Base-by-base conservation (phyloP, 1,284 basidiomycete species). In the Neotropicomus parvogracilis region DNA sequence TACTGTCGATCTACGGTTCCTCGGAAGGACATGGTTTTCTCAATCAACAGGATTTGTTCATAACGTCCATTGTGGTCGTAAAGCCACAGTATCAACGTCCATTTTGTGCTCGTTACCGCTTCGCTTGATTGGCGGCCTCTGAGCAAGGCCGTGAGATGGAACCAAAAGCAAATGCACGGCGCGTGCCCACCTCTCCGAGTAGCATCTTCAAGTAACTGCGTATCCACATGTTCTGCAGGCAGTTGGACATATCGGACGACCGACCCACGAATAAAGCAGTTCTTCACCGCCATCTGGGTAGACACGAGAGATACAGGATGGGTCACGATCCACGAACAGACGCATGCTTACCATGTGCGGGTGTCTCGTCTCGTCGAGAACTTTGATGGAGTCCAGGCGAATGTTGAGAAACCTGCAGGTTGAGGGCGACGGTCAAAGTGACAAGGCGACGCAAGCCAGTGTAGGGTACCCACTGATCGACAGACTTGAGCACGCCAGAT, bases 221-320 rank as follows among this genome's bases (percentile, higher is more conserved):
- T 97, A 70, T 99, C 95, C 53, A 99, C 93, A 53, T 91, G 89
- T 50, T 91, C 85, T 17, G 91, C 83, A 3, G 94, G 91, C 49
- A 99, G 78, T 66, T 97, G 90, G 10, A 99, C 97, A 65, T 98
- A 99, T 58, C 97, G 85, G 32, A 99, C 95, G 12, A 99, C 97
- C 3, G 94, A 97, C 50, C 97, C 97, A 48, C 97, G 88, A 61
- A 99, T 99, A 68, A 99, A 99, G 65, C 93, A 95, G 66, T 97
- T 99, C 74, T 95, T 97, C 40, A 99, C 95, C 0, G 97, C 94
- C 83, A 97, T 92, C 95, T 99, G 61, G 50, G 41, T 54, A 45
- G 16, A 8, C 13, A 31, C 28, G 19, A 31, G 19, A 14, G 28
- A 47, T 33, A 31, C 11, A 46, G 26, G 41, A 28, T 40, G 45